These are phyloP conservation scores for Penicillium salamii DNA, from an alignment of 495 filamentous ascomycete genomes.

Conservation along the genomic window DNA sequence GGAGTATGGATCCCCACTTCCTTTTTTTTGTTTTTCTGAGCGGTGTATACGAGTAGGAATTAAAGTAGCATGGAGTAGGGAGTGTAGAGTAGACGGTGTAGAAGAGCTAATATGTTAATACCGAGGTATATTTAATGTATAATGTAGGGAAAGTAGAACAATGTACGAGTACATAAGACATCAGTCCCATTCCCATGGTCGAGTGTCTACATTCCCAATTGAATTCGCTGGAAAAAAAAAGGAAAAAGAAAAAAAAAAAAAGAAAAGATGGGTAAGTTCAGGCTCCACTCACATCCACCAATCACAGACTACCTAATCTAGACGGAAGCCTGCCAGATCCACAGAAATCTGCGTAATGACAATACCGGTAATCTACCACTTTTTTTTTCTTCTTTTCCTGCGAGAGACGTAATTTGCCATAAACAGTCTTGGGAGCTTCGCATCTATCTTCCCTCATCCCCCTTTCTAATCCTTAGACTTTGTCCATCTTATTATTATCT, in stretches of 20 bases:
- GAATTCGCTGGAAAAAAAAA: conserved; percentile 1
- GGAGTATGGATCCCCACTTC: conserved; percentile 8
- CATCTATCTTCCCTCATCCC: conserved; percentile 8
- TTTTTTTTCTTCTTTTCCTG: conserved; percentile 1
- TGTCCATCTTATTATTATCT: conserved; percentile 15
- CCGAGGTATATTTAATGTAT: too few species aligned
- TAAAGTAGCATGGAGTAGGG: too few species aligned
- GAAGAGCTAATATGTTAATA: too few species aligned
- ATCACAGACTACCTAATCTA: conserved; percentile 5
- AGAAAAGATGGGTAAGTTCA: too few species aligned
- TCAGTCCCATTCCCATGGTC: neutral
- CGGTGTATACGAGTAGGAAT: too few species aligned
- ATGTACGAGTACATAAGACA: too few species aligned
- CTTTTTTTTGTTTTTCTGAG: conserved; percentile 3
- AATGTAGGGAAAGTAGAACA: too few species aligned
- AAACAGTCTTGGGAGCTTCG: conserved; percentile 21
- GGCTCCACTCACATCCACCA: too few species aligned
- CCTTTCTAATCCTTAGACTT: conserved; percentile 9
- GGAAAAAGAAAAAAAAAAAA: conserved; percentile 2
- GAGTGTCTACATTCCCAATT: neutral
- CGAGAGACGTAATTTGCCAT: conserved; percentile 14
- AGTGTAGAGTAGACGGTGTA: too few species aligned
- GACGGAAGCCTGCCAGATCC: neutral
- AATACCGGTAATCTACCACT: neutral
- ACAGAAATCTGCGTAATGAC: neutral